phyloP scores from a whole-genome alignment of 805 yeast species.

The Saccharomyces mikatae region DNA sequence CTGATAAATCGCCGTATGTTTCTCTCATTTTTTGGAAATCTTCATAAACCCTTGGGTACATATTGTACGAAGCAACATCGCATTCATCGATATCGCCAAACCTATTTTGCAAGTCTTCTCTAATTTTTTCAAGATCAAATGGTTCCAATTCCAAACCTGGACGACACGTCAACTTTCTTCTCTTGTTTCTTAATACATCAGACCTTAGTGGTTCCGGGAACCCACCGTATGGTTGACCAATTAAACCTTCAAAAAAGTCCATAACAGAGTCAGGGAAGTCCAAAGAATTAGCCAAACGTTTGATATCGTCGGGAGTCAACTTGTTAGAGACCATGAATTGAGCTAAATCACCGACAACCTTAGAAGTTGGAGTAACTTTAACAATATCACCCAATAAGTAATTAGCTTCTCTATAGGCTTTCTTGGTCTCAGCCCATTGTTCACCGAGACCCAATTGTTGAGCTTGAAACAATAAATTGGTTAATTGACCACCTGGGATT shows the following conservation, averaged over 20 bases:
- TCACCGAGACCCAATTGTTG: conserved; percentile 97
- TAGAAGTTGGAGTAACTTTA: conserved; percentile 98
- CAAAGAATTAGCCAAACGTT: conserved; percentile 75
- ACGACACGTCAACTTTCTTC: conserved; percentile 79
- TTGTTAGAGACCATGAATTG: conserved; percentile 98
- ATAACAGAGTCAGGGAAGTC: conserved; percentile 98
- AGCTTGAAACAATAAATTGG: conserved; percentile 97
- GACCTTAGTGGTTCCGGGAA: conserved; percentile 99
- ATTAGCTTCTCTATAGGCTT: conserved; percentile 88
- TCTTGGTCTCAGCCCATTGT: conserved; percentile 94
- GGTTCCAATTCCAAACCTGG: conserved; percentile 91
- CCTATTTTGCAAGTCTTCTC: conserved; percentile 64
- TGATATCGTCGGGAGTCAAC: conserved; percentile 75
- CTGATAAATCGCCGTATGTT: conserved; percentile 85
- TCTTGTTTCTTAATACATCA: conserved; percentile 81
- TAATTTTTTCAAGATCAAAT: conserved; percentile 63
- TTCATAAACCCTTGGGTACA: conserved; percentile 98
- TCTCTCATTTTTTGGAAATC: conserved; percentile 66
- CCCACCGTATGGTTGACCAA: conserved; percentile 99
- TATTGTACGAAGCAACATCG: conserved; percentile 90
- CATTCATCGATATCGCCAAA: conserved; percentile 75
- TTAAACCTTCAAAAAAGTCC: conserved; percentile 97
- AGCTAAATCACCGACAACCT: conserved; percentile 99
- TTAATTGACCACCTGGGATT: conserved; percentile 99
- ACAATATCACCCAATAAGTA: conserved; percentile 89